These are phyloP conservation scores for Neopestalotiopsis rosae DNA, from an alignment of 2,329 filamentous ascomycete genomes.

Conservation along the genomic window DNA sequence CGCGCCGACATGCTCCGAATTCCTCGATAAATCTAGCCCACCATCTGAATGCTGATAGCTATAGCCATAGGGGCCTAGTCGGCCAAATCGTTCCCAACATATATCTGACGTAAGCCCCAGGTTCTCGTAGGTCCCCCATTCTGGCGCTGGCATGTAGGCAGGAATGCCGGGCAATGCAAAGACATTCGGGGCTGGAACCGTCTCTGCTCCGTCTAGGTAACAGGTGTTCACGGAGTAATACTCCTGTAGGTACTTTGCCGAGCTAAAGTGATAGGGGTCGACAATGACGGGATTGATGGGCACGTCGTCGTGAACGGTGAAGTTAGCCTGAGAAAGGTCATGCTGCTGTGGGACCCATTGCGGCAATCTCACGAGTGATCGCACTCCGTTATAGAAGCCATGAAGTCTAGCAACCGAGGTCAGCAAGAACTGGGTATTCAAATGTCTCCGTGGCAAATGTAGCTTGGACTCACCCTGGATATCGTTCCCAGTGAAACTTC, in stretches of 20 bases:
- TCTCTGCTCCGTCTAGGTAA: slow-evolving; percentile 56
- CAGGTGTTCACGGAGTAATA: slow-evolving; percentile 41
- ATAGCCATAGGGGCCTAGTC: slow-evolving; percentile 70
- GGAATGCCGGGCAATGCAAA: slow-evolving; percentile 66
- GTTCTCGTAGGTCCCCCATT: slow-evolving; percentile 68
- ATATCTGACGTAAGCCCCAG: slow-evolving; percentile 66
- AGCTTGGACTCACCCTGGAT: slow-evolving; percentile 11
- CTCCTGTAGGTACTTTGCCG: slow-evolving; percentile 32
- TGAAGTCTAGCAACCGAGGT: slow-evolving; percentile 26
- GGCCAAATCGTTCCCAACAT: slow-evolving; percentile 75
- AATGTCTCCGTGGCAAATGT: neutral
- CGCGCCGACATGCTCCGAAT: slow-evolving; percentile 65
- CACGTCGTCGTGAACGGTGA: slow-evolving; percentile 27
- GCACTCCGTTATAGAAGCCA: slow-evolving; percentile 35
- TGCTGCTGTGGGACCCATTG: slow-evolving; percentile 36
- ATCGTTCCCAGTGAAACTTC: slow-evolving; percentile 15
- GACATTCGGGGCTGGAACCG: slow-evolving; percentile 32
- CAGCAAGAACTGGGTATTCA: slow-evolving; percentile 10
- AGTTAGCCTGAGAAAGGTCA: slow-evolving; percentile 23
- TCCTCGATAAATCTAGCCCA: slow-evolving; percentile 65
- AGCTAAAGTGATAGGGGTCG: slow-evolving; percentile 33
- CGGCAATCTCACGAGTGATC: slow-evolving; percentile 31
- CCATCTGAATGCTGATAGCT: slow-evolving; percentile 69
- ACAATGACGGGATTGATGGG: slow-evolving; percentile 33
- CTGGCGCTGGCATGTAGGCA: slow-evolving; percentile 66